A percentile compares a stretch with the other conserved stretches of the same genome.
These are phyloP conservation scores for Poa annua DNA, from an alignment of 176 grass and related monocot species.

Conservation along the genomic window DNA sequence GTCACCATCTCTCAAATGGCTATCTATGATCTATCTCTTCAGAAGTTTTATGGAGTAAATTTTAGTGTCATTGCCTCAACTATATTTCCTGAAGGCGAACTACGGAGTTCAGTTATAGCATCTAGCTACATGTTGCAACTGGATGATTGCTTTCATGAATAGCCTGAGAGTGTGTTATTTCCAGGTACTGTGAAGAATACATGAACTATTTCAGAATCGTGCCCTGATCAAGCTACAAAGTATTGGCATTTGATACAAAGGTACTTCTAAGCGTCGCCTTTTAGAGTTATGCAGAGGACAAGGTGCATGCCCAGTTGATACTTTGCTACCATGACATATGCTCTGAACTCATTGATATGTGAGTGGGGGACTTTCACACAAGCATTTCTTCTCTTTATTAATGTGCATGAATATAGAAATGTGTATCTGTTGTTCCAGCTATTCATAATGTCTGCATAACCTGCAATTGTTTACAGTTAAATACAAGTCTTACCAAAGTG, in stretches of 20 bases:
- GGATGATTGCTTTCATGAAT: conserved; percentile 16
- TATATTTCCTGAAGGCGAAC: conserved; percentile 27
- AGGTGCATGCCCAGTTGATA: neutral
- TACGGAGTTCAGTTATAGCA: conserved; percentile 19
- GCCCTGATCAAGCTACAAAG: conserved; percentile 20
- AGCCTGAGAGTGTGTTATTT: conserved; percentile 17
- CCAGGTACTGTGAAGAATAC: conserved; percentile 29
- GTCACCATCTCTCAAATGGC: neutral
- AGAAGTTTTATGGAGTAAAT: conserved; percentile 33
- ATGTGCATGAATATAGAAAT: conserved; percentile 16
- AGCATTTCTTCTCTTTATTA: conserved; percentile 3
- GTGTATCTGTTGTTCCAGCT: neutral
- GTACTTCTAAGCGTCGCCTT: conserved; percentile 33
- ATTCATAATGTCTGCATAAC: conserved; percentile 21
- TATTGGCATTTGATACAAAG: conserved; percentile 26
- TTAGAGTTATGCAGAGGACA: conserved; percentile 5
- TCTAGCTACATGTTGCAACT: conserved; percentile 12
- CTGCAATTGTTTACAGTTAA: conserved; percentile 6
- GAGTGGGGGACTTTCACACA: neutral
- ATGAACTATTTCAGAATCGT: conserved; percentile 20
- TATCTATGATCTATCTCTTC: neutral
- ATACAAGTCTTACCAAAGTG: neutral
- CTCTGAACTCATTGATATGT: conserved; percentile 1
- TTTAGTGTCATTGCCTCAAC: neutral
- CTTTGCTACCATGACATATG: neutral